phyloP scores from a whole-genome alignment of 129 eudicot genomes.

The Deinandra increscens region DNA sequence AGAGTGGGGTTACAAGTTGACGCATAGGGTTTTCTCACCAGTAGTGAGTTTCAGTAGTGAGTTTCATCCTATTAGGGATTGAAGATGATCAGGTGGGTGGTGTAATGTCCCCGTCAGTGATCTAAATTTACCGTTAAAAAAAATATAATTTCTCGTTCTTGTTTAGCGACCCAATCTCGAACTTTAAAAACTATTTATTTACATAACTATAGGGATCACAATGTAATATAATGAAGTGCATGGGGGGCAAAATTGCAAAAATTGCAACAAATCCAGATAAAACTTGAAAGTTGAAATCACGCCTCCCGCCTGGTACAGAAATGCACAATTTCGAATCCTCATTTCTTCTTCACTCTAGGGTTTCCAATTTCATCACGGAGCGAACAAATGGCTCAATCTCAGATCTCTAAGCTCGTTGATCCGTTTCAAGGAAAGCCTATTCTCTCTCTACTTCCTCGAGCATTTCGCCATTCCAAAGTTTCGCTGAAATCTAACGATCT shows the following conservation, averaged over 20 bases:
- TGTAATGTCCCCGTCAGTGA: too few species aligned
- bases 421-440: slow-evolving; percentile 24
- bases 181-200: neutral
- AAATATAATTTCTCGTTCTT: too few species aligned
- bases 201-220: neutral
- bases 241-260: too few species aligned
- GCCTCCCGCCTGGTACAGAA: slow-evolving; percentile 19
- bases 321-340: neutral
- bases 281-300: neutral
- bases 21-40: too few species aligned
- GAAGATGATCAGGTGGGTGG: too few species aligned
- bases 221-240: neutral
- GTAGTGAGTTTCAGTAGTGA: too few species aligned
- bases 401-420: slow-evolving; percentile 15
- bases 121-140: too few species aligned
- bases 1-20: too few species aligned
- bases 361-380: slow-evolving; percentile 2
- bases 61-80: too few species aligned
- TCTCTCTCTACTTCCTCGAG: slow-evolving; percentile 23
- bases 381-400: slow-evolving; percentile 24
- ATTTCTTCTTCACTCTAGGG: slow-evolving; percentile 7
- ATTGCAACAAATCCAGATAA: slow-evolving; percentile 8
- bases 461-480: slow-evolving; percentile 6
- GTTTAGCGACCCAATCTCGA: too few species aligned
- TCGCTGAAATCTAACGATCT: slow-evolving; percentile 25